Conservation (phyloP, 805 yeast species). For the Lachancea quebecensis region DNA sequence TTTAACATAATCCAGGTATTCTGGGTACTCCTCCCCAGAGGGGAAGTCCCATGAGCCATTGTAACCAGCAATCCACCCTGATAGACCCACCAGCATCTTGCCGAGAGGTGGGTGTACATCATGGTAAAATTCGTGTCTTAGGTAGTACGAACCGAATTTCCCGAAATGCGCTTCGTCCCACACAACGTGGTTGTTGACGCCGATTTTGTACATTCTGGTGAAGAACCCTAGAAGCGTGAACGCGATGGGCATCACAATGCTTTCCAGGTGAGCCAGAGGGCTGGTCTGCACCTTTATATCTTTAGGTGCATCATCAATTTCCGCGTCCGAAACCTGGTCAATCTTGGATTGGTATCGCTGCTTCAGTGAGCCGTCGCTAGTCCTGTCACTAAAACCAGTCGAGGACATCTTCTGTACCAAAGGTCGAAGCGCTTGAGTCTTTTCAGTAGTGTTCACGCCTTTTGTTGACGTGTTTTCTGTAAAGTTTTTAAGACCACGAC, state of each 20-base stretch:
- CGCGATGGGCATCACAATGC: conserved; percentile 37
- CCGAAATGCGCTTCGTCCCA: conserved; percentile 95
- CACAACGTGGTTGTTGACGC: conserved; percentile 51
- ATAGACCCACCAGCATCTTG: conserved; percentile 69
- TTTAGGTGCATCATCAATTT: conserved; percentile 19
- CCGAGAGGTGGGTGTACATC: conserved; percentile 89
- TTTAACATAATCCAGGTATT: conserved; percentile 47
- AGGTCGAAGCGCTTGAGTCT: neutral
- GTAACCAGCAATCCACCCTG: conserved; percentile 78
- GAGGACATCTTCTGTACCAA: conserved; percentile 10
- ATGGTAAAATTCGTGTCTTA: conserved; percentile 72
- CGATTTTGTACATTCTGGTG: conserved; percentile 55
- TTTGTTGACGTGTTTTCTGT: neutral
- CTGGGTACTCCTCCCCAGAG: conserved; percentile 60
- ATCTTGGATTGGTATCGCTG: conserved; percentile 9
- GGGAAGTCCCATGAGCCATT: conserved; percentile 71
- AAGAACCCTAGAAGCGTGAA: conserved; percentile 43
- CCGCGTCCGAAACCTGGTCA: conserved; percentile 4
- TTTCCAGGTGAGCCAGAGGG: conserved; percentile 24
- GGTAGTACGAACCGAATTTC: conserved; percentile 73
- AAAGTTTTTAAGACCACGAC: conserved; percentile 1
- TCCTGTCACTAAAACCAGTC: conserved; percentile 18
- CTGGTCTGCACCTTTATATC: conserved; percentile 4
- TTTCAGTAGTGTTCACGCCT: neutral
- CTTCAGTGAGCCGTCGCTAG: conserved; percentile 9